These are phyloP conservation scores for Danielia oregonensis DNA, from an alignment of 805 yeast species.

Conservation along the genomic window DNA sequence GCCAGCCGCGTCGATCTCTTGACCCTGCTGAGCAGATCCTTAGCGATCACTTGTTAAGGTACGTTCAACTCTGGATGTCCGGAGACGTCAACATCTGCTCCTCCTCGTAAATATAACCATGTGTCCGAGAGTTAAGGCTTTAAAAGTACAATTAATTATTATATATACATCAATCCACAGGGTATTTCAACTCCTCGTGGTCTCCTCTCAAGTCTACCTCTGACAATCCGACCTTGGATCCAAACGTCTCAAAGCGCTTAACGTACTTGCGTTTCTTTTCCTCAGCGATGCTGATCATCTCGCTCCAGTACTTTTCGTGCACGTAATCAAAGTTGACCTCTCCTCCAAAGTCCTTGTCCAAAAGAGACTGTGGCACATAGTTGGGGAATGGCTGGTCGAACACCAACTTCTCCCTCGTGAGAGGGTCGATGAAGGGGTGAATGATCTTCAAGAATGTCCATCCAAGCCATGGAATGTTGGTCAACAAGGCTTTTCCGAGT, in stretches of 20 bases:
- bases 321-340: slow-evolving; percentile 75
- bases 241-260: slow-evolving; percentile 67
- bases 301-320: slow-evolving; percentile 79
- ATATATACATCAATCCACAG: too few relatives aligned
- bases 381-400: slow-evolving; percentile 84
- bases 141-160: too few relatives aligned
- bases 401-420: slow-evolving; percentile 89
- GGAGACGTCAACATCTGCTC: too few relatives aligned
- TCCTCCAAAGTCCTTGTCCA: slow-evolving; percentile 86
- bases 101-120: too few relatives aligned
- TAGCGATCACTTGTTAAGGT: too few relatives aligned
- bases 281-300: slow-evolving; percentile 56
- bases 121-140: too few relatives aligned
- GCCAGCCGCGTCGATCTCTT: too few relatives aligned
- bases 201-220: slow-evolving; percentile 71
- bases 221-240: slow-evolving; percentile 71
- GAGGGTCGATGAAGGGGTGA: slow-evolving; percentile 94
- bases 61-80: too few relatives aligned
- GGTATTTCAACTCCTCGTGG: slow-evolving; percentile 25
- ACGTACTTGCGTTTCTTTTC: slow-evolving; percentile 60
- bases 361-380: slow-evolving; percentile 76
- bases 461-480: slow-evolving; percentile 91
- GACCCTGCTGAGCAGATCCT: too few relatives aligned
- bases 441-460: slow-evolving; percentile 89
- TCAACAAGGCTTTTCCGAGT: slow-evolving; percentile 84